Base-by-base conservation (phyloP, 495 filamentous ascomycete species). In the Aspergillus bertholletiae region DNA sequence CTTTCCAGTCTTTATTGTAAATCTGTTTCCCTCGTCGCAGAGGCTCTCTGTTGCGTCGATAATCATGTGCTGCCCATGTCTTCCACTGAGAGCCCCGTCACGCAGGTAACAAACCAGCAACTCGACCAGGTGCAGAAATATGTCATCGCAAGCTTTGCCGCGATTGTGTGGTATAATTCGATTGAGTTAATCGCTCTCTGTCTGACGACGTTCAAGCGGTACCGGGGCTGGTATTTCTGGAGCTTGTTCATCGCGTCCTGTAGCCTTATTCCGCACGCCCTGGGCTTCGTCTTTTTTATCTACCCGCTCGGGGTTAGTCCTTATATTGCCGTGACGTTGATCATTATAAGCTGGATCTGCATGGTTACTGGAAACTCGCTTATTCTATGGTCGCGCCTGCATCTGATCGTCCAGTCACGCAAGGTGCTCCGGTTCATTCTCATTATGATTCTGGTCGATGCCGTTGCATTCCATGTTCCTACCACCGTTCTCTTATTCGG, bases 301-400 rank as follows among this genome's bases (percentile, higher is more conserved):
- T 79, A 76, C 48, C 56, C 50, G 1, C 53, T 56, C 0, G 57
- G 51, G n/a, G 61, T 72, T 32, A 57, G 60, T 5, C 68, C 56
- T 28, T 71, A 66, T 40, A 32, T 73, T 5, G 64, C 71, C 15
- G 60, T 74, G 7, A 71, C 70, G 0, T 60, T 81, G 37, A 65
- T 77, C 46, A 53, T 71, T 11, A 30, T 74, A 20, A 66, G 75
- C 55, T 81, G 77, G 77, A 74, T 62, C 39, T 46, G 47, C 26
- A 77, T 79, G 67, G 69, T 81, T 1, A 78, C 77, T 0, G 77
- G 75, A 9, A 75, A 80, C 47, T 77, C 77, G 2, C 49, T 80
- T 11, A 75, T 80, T 0, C 69, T 80, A 0, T 80, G 75, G 63
- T 80, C 76, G 7, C 73, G 77, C 2, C 60, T 80, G 7, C 73